A percentile compares a stretch with the other conserved stretches of the same genome.
Evolutionary conservation across 768 basidiomycete genomes (phyloP).

Genomic region (Leccinum sublutescens): DNA sequence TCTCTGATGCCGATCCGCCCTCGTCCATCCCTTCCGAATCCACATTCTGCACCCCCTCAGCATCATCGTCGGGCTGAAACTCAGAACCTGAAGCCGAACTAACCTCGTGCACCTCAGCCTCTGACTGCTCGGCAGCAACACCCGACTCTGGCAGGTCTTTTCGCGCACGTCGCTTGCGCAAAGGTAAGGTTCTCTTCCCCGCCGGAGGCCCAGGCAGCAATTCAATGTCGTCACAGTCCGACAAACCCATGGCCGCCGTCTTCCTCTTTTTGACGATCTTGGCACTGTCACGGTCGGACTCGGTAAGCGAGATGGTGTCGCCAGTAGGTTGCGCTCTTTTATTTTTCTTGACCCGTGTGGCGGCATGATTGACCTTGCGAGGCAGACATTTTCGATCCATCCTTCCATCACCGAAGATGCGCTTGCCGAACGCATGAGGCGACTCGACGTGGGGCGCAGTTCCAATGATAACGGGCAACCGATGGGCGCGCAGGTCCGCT

Average conservation of each 20-base stretch:
- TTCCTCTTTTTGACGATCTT: not conserved
- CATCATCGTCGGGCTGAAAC: too few relatives aligned
- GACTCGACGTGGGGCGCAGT: not conserved
- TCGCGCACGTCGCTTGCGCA: too few relatives aligned
- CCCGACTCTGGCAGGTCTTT: too few relatives aligned
- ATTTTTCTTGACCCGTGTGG: not conserved
- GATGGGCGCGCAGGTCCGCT: not conserved
- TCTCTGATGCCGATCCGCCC: not conserved
- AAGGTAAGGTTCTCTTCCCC: not conserved
- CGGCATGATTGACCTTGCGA: not conserved
- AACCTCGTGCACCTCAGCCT: too few relatives aligned
- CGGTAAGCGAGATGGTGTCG: not conserved
- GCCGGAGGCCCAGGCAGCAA: not conserved
- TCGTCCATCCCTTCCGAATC: not conserved
- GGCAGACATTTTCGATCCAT: not conserved
- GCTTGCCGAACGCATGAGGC: not conserved
- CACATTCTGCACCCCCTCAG: too few relatives aligned
- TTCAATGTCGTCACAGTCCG: not conserved
- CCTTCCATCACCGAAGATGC: not conserved
- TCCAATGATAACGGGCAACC: not conserved
- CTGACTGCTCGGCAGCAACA: too few relatives aligned
- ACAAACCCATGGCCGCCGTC: not conserved
- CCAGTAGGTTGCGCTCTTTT: not conserved
- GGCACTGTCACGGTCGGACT: not conserved
- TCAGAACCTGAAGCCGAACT: too few relatives aligned